Conservation (phyloP, 306 rosid genomes). For the Argentina anserina region DNA sequence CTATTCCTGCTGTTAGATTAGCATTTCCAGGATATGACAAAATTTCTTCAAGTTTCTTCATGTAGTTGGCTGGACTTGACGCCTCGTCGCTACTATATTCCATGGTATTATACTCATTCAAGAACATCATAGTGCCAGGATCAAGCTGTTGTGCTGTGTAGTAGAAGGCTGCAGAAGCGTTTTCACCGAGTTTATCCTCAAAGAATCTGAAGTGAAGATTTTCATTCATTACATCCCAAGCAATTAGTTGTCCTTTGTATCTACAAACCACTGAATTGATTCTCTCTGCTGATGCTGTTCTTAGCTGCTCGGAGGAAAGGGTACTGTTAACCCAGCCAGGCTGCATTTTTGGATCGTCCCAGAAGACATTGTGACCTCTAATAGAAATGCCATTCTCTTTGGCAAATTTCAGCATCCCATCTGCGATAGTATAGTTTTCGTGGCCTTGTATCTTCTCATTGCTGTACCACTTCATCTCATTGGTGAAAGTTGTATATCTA, state of each 20-base stretch:
- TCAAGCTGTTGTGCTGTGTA: conserved; percentile 50
- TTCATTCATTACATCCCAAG: conserved; percentile 84
- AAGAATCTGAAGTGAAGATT: conserved; percentile 63
- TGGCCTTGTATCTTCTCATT: conserved; percentile 47
- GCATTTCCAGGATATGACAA: conserved; percentile 39
- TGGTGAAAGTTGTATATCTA: conserved; percentile 60
- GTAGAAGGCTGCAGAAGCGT: conserved; percentile 49
- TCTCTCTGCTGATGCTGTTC: conserved; percentile 43
- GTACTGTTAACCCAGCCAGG: conserved; percentile 54
- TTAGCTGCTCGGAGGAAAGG: conserved; percentile 39
- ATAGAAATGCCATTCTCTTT: conserved; percentile 44
- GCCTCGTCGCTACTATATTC: conserved; percentile 37
- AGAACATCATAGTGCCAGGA: conserved; percentile 46
- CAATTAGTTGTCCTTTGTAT: conserved; percentile 57
- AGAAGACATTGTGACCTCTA: conserved; percentile 69
- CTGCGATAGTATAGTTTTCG: conserved; percentile 62
- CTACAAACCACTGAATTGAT: conserved; percentile 58
- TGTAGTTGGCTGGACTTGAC: conserved; percentile 37
- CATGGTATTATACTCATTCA: conserved; percentile 69
- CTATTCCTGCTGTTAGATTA: conserved; percentile 45
- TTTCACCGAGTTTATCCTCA: conserved; percentile 51
- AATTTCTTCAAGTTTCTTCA: conserved; percentile 40
- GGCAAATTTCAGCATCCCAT: conserved; percentile 56
- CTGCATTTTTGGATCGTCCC: conserved; percentile 46
- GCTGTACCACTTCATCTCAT: conserved; percentile 81